These are phyloP conservation scores for Fusarium acutatum DNA, from an alignment of 2,329 filamentous ascomycete species.

Conservation along the genomic window DNA sequence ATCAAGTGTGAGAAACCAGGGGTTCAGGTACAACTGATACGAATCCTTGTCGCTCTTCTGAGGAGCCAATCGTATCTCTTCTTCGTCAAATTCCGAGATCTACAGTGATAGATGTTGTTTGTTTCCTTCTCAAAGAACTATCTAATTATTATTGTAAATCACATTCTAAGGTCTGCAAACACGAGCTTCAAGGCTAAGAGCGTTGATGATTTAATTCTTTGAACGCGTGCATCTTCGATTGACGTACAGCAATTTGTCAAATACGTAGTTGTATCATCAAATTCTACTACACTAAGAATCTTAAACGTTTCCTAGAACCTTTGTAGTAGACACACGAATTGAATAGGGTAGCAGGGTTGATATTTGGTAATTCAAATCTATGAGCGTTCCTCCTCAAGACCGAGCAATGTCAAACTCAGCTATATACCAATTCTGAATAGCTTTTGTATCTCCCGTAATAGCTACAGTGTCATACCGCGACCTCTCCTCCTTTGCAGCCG, in stretches of 20 bases:
- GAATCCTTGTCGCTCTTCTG: neutral
- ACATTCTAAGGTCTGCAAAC: neutral
- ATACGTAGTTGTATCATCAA: neutral
- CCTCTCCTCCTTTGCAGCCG: conserved; percentile 50
- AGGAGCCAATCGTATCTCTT: neutral
- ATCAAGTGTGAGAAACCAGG: neutral
- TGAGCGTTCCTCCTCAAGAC: neutral
- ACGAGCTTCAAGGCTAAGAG: neutral
- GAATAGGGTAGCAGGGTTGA: too few species aligned
- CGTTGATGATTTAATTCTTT: too few species aligned
- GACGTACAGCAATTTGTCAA: neutral
- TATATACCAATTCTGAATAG: conserved; percentile 60
- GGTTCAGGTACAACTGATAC: neutral
- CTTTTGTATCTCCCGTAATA: conserved; percentile 55
- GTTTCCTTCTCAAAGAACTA: neutral
- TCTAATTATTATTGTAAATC: neutral
- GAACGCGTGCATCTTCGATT: neutral
- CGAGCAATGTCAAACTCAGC: conserved; percentile 51
- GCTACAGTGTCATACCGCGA: conserved; percentile 52
- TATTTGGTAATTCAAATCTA: rapidly evolving
- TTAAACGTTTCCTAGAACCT: too few species aligned
- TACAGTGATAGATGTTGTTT: neutral
- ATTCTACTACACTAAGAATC: too few species aligned
- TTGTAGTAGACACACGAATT: neutral
- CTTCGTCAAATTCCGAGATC: conserved; percentile 4